phyloP scores from a whole-genome alignment of 2,329 filamentous ascomycete genomes.

The Lithohypha guttulata region DNA sequence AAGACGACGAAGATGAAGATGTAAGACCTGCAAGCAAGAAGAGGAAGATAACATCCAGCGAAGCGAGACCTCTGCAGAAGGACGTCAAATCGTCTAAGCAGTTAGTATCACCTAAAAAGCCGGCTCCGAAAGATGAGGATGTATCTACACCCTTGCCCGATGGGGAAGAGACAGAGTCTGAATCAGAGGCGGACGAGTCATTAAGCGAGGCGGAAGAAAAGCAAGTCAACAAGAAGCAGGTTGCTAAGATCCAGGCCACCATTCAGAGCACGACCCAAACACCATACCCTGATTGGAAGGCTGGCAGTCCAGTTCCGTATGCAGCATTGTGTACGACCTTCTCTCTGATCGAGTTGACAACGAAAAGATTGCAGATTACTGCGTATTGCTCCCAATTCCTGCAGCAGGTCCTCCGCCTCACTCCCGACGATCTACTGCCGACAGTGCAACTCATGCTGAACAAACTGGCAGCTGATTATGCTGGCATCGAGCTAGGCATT shows the following conservation, averaged over 20 bases:
- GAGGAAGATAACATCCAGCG: conserved; percentile 30
- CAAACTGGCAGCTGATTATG: conserved; percentile 92
- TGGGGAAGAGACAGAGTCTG: no score
- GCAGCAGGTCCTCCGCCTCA: conserved; percentile 84
- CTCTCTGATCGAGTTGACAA: conserved; percentile 87
- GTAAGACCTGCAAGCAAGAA: conserved; percentile 52
- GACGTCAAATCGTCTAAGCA: no score
- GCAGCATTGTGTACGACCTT: conserved; percentile 91
- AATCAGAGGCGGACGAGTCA: conserved; percentile 28
- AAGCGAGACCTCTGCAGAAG: no score
- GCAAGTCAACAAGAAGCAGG: conserved; percentile 59
- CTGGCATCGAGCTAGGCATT: conserved; percentile 94
- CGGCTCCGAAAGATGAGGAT: no score
- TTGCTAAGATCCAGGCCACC: conserved; percentile 69
- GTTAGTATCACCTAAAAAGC: no score
- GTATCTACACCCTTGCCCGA: no score
- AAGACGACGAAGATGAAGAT: conserved; percentile 42
- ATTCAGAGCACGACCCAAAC: conserved; percentile 60
- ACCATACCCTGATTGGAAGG: conserved; percentile 90
- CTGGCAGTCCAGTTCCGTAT: conserved; percentile 81
- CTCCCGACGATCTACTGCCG: conserved; percentile 74
- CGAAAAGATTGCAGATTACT: conserved; percentile 77
- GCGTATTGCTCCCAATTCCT: conserved; percentile 85
- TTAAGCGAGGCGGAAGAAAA: conserved; percentile 54
- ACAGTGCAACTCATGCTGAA: conserved; percentile 95